Evolutionary conservation across 148 eudicot species (phyloP).

Genomic region (Arctostaphylos glauca): DNA sequence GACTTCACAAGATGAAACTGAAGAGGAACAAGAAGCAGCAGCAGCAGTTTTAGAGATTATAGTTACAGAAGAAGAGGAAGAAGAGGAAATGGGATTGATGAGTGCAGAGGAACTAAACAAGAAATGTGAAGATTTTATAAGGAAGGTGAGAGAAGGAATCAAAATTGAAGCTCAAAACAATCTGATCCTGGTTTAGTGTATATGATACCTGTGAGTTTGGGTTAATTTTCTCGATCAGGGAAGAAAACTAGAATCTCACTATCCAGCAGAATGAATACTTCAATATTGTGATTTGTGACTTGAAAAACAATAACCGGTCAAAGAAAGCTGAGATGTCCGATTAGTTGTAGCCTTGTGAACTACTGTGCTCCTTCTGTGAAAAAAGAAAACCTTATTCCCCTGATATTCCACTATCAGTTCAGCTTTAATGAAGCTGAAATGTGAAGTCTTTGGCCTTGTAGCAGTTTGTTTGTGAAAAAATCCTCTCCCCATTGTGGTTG

Average conservation of each 20-base stretch:
- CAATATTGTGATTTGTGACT: no score
- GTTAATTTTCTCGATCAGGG: background rate
- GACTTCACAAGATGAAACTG: background rate
- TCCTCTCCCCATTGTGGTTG: background rate
- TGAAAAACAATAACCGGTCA: background rate
- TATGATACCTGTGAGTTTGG: background rate
- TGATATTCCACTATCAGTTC: background rate
- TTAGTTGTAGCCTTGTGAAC: background rate
- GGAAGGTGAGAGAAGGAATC: slow-evolving; percentile 53
- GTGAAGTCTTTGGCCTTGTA: background rate
- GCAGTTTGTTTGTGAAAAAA: background rate
- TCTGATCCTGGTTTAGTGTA: background rate
- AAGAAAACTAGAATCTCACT: no score
- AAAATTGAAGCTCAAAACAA: slow-evolving; percentile 10
- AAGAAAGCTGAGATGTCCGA: background rate
- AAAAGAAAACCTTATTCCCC: background rate
- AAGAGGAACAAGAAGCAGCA: slow-evolving; percentile 20
- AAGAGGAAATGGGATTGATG: slow-evolving; percentile 21
- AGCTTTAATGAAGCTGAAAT: slow-evolving; percentile 1
- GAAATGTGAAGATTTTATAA: slow-evolving; percentile 64
- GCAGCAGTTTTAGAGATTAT: no score
- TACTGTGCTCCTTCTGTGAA: background rate
- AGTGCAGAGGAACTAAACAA: slow-evolving; percentile 49
- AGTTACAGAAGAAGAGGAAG: slow-evolving; percentile 25
- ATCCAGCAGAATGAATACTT: no score